phyloP scores from a whole-genome alignment of 495 filamentous ascomycete species.

The Xylaria longipes region DNA sequence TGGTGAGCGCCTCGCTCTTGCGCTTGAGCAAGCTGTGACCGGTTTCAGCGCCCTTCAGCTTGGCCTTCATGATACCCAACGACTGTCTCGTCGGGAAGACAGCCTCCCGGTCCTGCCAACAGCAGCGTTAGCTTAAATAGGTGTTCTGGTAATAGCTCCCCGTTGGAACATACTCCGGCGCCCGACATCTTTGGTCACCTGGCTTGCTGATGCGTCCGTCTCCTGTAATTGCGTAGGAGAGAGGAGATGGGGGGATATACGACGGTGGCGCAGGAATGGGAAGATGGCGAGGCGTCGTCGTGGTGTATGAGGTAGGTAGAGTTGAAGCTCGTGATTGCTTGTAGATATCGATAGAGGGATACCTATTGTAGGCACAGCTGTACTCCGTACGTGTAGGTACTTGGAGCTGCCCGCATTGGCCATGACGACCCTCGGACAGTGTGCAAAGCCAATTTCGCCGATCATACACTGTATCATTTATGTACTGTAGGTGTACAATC shows the following conservation, averaged over 20 bases:
- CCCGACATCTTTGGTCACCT: slow-evolving; percentile 42
- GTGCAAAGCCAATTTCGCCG: neutral
- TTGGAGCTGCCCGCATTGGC: neutral
- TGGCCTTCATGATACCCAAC: slow-evolving; percentile 94
- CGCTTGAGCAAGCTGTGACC: slow-evolving; percentile 87
- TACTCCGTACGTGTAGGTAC: neutral
- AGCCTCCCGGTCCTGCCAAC: slow-evolving; percentile 76
- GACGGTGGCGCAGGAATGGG: neutral
- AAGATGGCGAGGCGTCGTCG: neutral
- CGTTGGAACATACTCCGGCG: slow-evolving; percentile 56
- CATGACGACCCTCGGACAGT: slow-evolving; percentile 16
- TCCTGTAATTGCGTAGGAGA: neutral
- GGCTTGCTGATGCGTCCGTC: slow-evolving; percentile 4
- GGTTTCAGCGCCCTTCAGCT: slow-evolving; percentile 95
- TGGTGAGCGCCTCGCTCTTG: slow-evolving; percentile 92
- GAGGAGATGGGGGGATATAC: neutral
- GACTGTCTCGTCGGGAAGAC: slow-evolving; percentile 99
- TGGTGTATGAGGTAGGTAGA: neutral
- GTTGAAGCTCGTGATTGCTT: slow-evolving; percentile 5
- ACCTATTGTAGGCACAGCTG: neutral
- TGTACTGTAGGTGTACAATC: too few relatives aligned
- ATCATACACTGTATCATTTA: slow-evolving; percentile 1
- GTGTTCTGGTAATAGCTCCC: slow-evolving; percentile 5
- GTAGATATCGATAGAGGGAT: slow-evolving; percentile 5
- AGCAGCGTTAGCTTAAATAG: slow-evolving; percentile 26